Percentiles rank a stretch among this genome's conserved stretches.
Evolutionary conservation across 495 filamentous ascomycete genomes (phyloP).

Genomic region (Sporormia fimetaria): DNA sequence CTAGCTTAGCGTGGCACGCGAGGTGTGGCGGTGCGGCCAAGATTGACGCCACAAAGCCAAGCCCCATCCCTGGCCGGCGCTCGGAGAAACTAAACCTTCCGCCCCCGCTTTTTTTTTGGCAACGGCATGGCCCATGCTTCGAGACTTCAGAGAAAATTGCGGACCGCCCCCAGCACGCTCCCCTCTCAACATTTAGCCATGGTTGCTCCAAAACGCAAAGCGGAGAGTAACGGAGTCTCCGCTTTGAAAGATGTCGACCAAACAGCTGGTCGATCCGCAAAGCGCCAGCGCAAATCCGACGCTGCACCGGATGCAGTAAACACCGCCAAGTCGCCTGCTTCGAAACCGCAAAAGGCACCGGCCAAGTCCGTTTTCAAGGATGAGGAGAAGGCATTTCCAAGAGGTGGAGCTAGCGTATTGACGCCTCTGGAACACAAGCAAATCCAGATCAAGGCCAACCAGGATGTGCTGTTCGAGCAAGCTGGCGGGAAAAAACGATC

Average conservation of each 20-base stretch:
- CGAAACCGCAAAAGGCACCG: constrained; percentile 10
- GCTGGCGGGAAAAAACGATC: constrained; percentile 42
- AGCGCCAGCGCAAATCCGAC: constrained; percentile 21
- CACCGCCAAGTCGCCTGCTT: constrained; percentile 4
- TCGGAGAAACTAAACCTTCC: constrained; percentile 17
- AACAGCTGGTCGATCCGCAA: constrained; percentile 14
- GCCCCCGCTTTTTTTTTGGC: constrained; percentile 21
- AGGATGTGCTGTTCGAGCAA: constrained; percentile 89
- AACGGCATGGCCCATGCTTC: constrained; percentile 3
- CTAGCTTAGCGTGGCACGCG: no score
- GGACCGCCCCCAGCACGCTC: neutral
- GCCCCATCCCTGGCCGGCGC: constrained; percentile 4
- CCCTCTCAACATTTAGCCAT: constrained; percentile 6
- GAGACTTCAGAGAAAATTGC: constrained; percentile 1
- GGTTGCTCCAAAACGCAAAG: constrained; percentile 19
- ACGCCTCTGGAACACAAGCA: constrained; percentile 93
- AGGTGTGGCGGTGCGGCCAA: no score
- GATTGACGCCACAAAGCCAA: no score
- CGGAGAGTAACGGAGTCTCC: constrained; percentile 5
- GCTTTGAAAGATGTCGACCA: constrained; percentile 7
- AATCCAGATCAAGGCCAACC: constrained; percentile 84
- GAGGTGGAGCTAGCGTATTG: constrained; percentile 81
- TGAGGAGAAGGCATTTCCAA: constrained; percentile 81
- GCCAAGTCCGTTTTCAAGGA: constrained; percentile 45
- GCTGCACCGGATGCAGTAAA: constrained; percentile 4